phyloP scores from a whole-genome alignment of 805 yeast species.

The Allodekkera sacchari region DNA sequence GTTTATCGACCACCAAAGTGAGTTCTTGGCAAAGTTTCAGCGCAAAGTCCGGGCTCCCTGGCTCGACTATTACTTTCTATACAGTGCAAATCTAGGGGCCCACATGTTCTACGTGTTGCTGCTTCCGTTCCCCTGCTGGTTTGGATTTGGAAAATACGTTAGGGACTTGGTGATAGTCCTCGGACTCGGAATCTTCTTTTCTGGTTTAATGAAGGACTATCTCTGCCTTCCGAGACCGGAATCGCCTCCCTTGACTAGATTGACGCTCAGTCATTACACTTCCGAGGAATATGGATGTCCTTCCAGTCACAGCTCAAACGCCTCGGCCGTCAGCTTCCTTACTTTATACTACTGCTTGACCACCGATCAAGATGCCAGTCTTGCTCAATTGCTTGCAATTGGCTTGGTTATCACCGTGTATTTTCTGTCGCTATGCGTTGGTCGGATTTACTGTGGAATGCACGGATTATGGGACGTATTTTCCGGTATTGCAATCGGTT shows the following conservation, averaged over 20 bases:
- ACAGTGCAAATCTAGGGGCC: constrained; percentile 83
- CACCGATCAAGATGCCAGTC: too few relatives aligned
- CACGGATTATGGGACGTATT: constrained; percentile 80
- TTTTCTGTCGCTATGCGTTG: constrained; percentile 58
- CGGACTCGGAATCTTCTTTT: constrained; percentile 62
- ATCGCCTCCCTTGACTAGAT: constrained; percentile 85
- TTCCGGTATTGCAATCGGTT: constrained; percentile 61
- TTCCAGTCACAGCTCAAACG: constrained; percentile 89
- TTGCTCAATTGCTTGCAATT: too few relatives aligned
- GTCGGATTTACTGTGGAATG: constrained; percentile 94
- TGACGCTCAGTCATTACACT: constrained; percentile 86
- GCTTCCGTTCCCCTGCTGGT: constrained; percentile 82
- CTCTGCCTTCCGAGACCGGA: constrained; percentile 87
- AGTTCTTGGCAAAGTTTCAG: constrained; percentile 51
- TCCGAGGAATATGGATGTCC: constrained; percentile 94
- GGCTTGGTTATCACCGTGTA: constrained; percentile 33
- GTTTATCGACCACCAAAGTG: constrained; percentile 57
- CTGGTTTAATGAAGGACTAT: constrained; percentile 75
- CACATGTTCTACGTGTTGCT: constrained; percentile 90
- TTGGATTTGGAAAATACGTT: constrained; percentile 49
- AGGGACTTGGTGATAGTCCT: constrained; percentile 53
- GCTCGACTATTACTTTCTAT: constrained; percentile 71
- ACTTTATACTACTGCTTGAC: constrained; percentile 22
- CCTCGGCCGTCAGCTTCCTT: constrained; percentile 63
- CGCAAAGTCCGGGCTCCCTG: constrained; percentile 33